These are phyloP conservation scores for Chrysosphaeria jannelii DNA, from an alignment of 2,329 filamentous ascomycete genomes.

Conservation along the genomic window DNA sequence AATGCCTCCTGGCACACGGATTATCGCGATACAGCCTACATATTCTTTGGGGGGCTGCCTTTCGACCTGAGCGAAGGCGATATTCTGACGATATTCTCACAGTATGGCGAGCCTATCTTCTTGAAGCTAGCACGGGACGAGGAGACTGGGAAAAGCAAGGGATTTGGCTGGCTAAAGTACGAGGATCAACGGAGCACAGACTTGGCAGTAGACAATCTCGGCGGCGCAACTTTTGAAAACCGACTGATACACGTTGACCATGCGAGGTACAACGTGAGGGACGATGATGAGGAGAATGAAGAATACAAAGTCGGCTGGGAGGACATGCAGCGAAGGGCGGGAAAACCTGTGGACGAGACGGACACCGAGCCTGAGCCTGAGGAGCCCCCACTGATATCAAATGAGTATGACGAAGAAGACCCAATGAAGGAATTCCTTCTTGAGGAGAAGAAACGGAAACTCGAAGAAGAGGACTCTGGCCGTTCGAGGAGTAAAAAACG, in stretches of 20 bases:
- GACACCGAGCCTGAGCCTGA: constrained; percentile 38
- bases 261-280: constrained; percentile 64
- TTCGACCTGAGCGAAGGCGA: constrained; percentile 89
- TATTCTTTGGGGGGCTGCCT: constrained; percentile 85
- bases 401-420: constrained; percentile 76
- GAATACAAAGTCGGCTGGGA: constrained; percentile 27
- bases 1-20: constrained; percentile 91
- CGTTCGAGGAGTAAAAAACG: too few relatives aligned
- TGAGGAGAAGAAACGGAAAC: constrained; percentile 71
- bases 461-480: too few relatives aligned
- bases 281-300: constrained; percentile 38
- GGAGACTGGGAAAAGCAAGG: constrained; percentile 80
- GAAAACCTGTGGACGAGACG: constrained; percentile 12
- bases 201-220: constrained; percentile 82
- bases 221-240: constrained; percentile 57
- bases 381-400: constrained; percentile 45
- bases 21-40: constrained; percentile 79
- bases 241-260: constrained; percentile 71
- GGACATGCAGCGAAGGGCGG: constrained; percentile 21
- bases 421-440: constrained; percentile 87
- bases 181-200: constrained; percentile 93
- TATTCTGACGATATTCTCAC: constrained; percentile 84
- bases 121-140: constrained; percentile 82
- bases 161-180: constrained; percentile 92
- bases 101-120: constrained; percentile 84